Evolutionary conservation across 768 basidiomycete genomes (phyloP).

Genomic region (Podaxis pistillaris): DNA sequence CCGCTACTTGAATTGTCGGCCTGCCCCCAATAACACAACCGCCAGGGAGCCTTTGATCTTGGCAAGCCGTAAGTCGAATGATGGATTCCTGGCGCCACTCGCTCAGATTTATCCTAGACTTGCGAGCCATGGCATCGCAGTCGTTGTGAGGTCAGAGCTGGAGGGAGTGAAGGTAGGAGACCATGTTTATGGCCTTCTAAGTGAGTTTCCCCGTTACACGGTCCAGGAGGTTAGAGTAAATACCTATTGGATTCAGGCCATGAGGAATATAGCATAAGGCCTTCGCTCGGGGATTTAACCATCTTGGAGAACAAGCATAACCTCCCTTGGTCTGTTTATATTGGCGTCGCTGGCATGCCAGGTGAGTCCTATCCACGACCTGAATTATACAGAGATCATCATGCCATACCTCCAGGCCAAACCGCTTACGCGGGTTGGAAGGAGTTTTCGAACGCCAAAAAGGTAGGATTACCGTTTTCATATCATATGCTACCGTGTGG

Average conservation of each 20-base stretch:
- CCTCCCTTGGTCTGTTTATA: slow-evolving; percentile 47
- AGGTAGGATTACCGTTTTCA: slow-evolving; percentile 21
- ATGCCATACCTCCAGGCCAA: slow-evolving; percentile 24
- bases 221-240: neutral
- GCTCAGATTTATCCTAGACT: slow-evolving; percentile 20
- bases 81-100: neutral
- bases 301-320: slow-evolving; percentile 40
- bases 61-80: slow-evolving; percentile 34
- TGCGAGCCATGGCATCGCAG: slow-evolving; percentile 35
- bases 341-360: slow-evolving; percentile 57
- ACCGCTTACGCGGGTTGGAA: slow-evolving; percentile 42
- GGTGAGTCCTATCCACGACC: slow-evolving; percentile 28
- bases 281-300: slow-evolving; percentile 19
- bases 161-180: slow-evolving; percentile 32
- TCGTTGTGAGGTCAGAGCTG: slow-evolving; percentile 43
- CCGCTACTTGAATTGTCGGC: too few relatives aligned
- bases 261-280: slow-evolving; percentile 37
- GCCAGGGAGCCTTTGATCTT: slow-evolving; percentile 16
- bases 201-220: slow-evolving; percentile 19
- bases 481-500: too few relatives aligned
- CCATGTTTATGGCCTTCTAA: slow-evolving; percentile 35
- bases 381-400: too few relatives aligned
- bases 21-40: neutral
- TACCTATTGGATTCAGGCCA: slow-evolving; percentile 27
- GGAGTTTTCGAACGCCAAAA: slow-evolving; percentile 36